These are phyloP conservation scores for Auriscalpium vulgare DNA, from an alignment of 768 basidiomycete genomes.

Conservation along the genomic window DNA sequence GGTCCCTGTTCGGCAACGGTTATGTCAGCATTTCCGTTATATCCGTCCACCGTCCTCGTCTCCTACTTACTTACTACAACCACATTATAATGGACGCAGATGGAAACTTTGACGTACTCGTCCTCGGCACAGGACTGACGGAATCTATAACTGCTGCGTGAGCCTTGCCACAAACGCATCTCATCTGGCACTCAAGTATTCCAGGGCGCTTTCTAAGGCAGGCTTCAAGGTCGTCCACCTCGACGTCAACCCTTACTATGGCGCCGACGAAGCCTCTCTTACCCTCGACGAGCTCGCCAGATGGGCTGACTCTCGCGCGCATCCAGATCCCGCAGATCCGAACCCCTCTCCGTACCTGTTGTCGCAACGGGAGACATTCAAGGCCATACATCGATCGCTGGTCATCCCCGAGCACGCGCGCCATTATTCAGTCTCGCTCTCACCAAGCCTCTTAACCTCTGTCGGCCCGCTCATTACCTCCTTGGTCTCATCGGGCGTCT, in stretches of 20 bases:
- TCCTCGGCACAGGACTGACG: slow-evolving; percentile 74
- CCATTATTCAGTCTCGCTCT: slow-evolving; percentile 81
- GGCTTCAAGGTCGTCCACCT: slow-evolving; percentile 85
- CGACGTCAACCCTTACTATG: slow-evolving; percentile 81
- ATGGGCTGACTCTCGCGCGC: slow-evolving; percentile 47
- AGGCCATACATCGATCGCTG: slow-evolving; percentile 36
- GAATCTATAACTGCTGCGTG: slow-evolving; percentile 88
- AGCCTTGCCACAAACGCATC: slow-evolving; percentile 23
- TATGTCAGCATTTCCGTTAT: no score
- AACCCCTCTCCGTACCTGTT: slow-evolving; percentile 16
- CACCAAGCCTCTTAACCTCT: slow-evolving; percentile 75
- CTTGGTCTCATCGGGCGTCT: slow-evolving; percentile 74
- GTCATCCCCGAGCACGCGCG: slow-evolving; percentile 48
- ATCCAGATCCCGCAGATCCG: slow-evolving; percentile 9
- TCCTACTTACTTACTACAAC: no score
- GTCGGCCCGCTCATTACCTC: slow-evolving; percentile 72
- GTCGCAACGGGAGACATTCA: slow-evolving; percentile 27
- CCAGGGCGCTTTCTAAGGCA: slow-evolving; percentile 81
- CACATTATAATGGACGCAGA: slow-evolving; percentile 4
- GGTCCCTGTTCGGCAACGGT: neutral
- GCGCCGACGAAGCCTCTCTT: slow-evolving; percentile 72
- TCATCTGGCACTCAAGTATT: slow-evolving; percentile 4
- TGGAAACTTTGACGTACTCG: slow-evolving; percentile 53
- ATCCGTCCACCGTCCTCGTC: no score
- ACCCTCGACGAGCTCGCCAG: slow-evolving; percentile 70